Base-by-base conservation (phyloP, 202 grass and related monocot genomes). In the Cymbopogon flexuosus region DNA sequence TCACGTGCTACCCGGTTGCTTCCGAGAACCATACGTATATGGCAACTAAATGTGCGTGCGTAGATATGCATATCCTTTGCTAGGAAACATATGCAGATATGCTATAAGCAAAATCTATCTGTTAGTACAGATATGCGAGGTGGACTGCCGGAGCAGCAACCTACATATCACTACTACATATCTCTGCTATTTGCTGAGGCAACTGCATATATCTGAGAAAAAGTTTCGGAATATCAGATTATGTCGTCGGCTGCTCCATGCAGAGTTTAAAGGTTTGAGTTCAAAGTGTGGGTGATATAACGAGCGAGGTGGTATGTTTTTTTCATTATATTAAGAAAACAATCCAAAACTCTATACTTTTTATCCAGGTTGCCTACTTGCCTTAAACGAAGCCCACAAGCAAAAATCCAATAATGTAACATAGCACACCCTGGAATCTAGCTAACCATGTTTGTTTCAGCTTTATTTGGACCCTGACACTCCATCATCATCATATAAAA, bases 61-160 rank as follows among this genome's bases (percentile, higher is more conserved):
- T 5, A 29, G 40, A 70, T 27, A 13, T 46, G n/a, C 19, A 13
- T 22, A 30, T 27, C 6, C 12, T 16, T 43, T 11, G 16, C n/a
- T 19, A 22, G 36, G 18, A 37, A 65, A n/a, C 16, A 34, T 27
- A 27, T 27, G 27, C 27, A 27, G 9, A 68, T 4, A 40, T 41
- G 35, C 35, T 41, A 40, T 69, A n/a, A n/a, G 67, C 41, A 47
- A 70, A 47, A 70, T 70, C 68, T 47, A 70, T 47, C 42, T 71
- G 23, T 71, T 49, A 27, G 27, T 27, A 27, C 68, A 71, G 68
- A 46, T 49, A 71, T 31, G 14, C 7, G 24, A 31, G 69, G 27
- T 51, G 68, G 42, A 18, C 23, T 51, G 69, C 43, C 33, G 23
- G 23, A n/a, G 43, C 13, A 72, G 43, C 24, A 47, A 24, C 42